Percentiles rank a stretch among this genome's conserved stretches.
phyloP scores from a whole-genome alignment of 148 eudicot species.

The Bassia scoparia region DNA sequence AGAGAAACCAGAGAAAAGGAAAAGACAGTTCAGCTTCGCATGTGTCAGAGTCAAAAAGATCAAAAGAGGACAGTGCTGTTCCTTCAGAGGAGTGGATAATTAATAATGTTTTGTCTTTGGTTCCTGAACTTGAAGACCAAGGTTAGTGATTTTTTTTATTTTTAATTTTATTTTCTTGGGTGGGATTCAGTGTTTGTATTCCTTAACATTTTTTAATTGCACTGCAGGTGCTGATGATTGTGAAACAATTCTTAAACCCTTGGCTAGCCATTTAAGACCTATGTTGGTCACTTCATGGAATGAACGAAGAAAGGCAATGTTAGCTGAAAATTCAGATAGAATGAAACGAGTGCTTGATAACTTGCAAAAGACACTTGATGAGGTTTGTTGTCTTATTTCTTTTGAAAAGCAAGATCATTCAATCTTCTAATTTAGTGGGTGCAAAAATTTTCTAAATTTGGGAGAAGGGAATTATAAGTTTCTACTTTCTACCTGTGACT shows the following conservation, averaged over 20 bases:
- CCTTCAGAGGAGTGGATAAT: conserved; percentile 78
- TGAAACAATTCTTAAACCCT: conserved; percentile 66
- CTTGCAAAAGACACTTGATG: conserved; percentile 84
- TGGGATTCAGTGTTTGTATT: conserved; percentile 7
- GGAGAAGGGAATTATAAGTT: not conserved
- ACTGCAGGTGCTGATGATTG: conserved; percentile 63
- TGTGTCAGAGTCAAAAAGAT: conserved; percentile 49
- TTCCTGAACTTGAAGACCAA: conserved; percentile 90
- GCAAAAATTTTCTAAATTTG: not conserved
- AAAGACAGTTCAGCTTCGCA: conserved; percentile 53
- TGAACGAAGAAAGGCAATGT: conserved; percentile 65
- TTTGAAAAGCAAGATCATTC: not conserved
- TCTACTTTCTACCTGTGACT: not conserved
- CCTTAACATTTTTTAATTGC: conserved; percentile 11
- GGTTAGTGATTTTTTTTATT: conserved; percentile 38
- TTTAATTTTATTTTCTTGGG: too few relatives aligned
- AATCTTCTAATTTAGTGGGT: not conserved
- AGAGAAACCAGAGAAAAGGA: conserved; percentile 79
- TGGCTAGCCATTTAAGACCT: conserved; percentile 81
- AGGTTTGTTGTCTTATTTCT: conserved; percentile 43
- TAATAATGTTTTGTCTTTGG: conserved; percentile 47
- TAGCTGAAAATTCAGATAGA: conserved; percentile 76
- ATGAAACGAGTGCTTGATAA: conserved; percentile 62
- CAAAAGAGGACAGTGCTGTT: conserved; percentile 44
- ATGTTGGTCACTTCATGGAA: conserved; percentile 75